Percentiles rank a stretch among this genome's conserved stretches.
These are phyloP conservation scores for Naganishia friedmannii DNA, from an alignment of 768 basidiomycete species.

Conservation along the genomic window DNA sequence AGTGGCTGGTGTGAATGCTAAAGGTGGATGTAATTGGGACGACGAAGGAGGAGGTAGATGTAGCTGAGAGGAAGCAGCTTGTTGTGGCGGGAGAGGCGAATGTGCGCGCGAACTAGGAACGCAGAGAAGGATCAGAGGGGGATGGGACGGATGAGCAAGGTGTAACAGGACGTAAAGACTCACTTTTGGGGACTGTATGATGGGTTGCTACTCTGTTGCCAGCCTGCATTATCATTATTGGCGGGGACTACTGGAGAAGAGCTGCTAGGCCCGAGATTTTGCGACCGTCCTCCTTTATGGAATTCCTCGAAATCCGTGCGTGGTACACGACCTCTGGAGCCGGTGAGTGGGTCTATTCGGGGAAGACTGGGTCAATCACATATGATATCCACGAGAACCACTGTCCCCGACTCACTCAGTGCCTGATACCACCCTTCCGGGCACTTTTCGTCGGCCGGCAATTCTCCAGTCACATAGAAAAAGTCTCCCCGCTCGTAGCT, in stretches of 20 bases:
- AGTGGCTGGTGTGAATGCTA: not conserved
- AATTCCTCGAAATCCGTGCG: constrained; percentile 86
- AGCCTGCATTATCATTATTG: not conserved
- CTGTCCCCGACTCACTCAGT: constrained; percentile 66
- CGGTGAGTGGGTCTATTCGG: constrained; percentile 68
- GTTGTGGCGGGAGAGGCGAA: not conserved
- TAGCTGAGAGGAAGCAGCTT: constrained; percentile 17
- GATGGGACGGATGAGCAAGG: not conserved
- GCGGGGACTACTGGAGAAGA: not conserved
- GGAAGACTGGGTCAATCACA: too few species aligned
- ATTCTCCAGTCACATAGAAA: constrained; percentile 86
- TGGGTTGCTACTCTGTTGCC: not conserved
- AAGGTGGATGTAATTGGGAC: not conserved
- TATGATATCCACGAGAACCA: too few species aligned
- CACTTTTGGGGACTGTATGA: constrained; percentile 28
- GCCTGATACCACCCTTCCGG: constrained; percentile 77
- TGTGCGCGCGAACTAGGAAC: constrained; percentile 6
- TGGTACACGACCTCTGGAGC: constrained; percentile 86
- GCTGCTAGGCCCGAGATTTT: not conserved
- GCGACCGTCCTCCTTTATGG: constrained; percentile 57
- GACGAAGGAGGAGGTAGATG: not conserved
- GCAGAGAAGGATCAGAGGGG: not conserved
- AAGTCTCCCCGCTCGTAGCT: constrained; percentile 93
- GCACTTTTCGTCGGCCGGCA: constrained; percentile 50
- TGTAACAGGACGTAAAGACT: constrained; percentile 2